phyloP scores from a whole-genome alignment of 2,329 filamentous ascomycete species.

The Fusarium ambrosium region DNA sequence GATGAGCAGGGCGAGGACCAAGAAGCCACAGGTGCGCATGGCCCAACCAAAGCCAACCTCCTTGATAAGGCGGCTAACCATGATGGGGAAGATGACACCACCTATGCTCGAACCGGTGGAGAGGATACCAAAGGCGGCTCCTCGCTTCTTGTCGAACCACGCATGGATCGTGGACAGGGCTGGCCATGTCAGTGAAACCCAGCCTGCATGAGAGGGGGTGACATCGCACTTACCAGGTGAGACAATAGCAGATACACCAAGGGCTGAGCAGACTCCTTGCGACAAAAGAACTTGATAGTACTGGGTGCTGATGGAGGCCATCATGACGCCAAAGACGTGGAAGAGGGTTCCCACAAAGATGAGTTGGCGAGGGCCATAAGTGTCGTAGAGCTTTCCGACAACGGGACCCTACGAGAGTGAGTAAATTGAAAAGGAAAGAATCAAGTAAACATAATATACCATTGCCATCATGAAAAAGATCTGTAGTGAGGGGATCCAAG shows the following conservation, averaged over 20 bases:
- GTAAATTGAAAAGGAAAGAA: constrained; percentile 7
- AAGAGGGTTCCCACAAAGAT: constrained; percentile 65
- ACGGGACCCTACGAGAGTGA: constrained; percentile 62
- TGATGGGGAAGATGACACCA: constrained; percentile 58
- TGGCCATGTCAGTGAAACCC: constrained; percentile 9
- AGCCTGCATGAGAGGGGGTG: not conserved
- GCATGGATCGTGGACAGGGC: constrained; percentile 50
- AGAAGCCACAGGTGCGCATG: constrained; percentile 55
- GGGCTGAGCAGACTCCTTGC: constrained; percentile 55
- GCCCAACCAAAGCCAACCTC: constrained; percentile 56
- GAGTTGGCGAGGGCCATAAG: constrained; percentile 70
- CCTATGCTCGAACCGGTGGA: constrained; percentile 54
- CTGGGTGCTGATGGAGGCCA: constrained; percentile 64
- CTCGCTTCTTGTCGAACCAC: constrained; percentile 54
- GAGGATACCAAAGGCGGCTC: constrained; percentile 54
- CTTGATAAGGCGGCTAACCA: constrained; percentile 53
- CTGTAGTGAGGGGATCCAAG: constrained; percentile 73
- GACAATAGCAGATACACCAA: constrained; percentile 54
- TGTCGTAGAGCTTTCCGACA: constrained; percentile 74
- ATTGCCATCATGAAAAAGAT: constrained; percentile 67
- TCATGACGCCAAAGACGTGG: constrained; percentile 74
- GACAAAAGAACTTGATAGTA: constrained; percentile 59
- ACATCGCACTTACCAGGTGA: constrained; percentile 43
- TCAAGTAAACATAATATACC: constrained; percentile 44
- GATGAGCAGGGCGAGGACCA: constrained; percentile 52